Evolutionary conservation across 305 asterid genomes (phyloP).

Genomic region (Solanum hybrid): DNA sequence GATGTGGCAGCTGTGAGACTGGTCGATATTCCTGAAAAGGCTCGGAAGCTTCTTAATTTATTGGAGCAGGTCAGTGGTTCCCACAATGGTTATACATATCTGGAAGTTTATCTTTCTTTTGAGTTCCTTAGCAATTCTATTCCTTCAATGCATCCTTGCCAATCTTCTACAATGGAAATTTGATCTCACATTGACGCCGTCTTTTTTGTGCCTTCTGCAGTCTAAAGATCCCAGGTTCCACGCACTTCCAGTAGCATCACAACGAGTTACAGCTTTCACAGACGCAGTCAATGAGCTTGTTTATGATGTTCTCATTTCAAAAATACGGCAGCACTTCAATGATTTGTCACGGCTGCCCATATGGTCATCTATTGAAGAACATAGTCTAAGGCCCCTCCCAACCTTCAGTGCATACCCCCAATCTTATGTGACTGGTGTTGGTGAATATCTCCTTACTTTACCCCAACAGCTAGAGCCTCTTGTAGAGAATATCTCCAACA

Average conservation of each 20-base stretch:
- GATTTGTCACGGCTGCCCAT: slow-evolving; percentile 64
- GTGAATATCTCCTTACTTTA: slow-evolving; percentile 94
- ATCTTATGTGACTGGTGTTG: slow-evolving; percentile 75
- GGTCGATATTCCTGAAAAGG: slow-evolving; percentile 73
- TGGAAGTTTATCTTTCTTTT: not conserved
- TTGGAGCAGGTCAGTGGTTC: slow-evolving; percentile 71
- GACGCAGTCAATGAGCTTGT: slow-evolving; percentile 95
- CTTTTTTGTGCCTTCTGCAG: slow-evolving; percentile 44
- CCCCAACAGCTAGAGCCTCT: slow-evolving; percentile 99
- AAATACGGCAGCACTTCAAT: slow-evolving; percentile 74
- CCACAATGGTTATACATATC: not conserved
- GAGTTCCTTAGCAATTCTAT: not conserved
- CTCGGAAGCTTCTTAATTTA: slow-evolving; percentile 80
- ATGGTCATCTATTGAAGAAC: slow-evolving; percentile 93
- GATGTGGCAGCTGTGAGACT: slow-evolving; percentile 91
- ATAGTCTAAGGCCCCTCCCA: slow-evolving; percentile 62
- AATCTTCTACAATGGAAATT: not conserved
- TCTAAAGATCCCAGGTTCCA: slow-evolving; percentile 97
- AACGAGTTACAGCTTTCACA: slow-evolving; percentile 78
- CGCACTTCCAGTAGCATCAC: slow-evolving; percentile 90
- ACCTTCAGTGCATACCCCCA: slow-evolving; percentile 93
- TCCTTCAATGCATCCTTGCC: not conserved
- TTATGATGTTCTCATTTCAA: slow-evolving; percentile 82
- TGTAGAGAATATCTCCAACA: slow-evolving; percentile 74
- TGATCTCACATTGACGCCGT: slow-evolving; percentile 2